Evolutionary conservation across 495 filamentous ascomycete species (phyloP).

Genomic region (Penicillium canescens): DNA sequence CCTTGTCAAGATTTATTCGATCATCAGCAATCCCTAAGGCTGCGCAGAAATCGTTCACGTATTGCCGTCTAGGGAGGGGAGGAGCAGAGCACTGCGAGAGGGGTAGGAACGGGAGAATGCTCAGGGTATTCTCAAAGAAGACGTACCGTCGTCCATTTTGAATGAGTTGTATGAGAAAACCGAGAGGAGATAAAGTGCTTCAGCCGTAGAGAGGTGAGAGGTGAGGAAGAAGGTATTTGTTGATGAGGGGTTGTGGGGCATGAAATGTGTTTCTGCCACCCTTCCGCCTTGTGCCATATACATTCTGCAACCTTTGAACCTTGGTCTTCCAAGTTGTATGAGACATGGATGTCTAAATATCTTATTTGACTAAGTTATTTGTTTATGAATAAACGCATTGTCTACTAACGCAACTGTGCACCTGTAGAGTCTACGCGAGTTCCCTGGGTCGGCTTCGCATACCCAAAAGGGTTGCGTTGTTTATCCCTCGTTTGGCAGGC

Average conservation of each 20-base stretch:
- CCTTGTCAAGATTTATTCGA: background rate
- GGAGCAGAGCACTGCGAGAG: slow-evolving; percentile 14
- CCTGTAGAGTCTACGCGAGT: too few relatives aligned
- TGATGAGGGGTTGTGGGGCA: slow-evolving; percentile 34
- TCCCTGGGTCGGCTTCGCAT: too few relatives aligned
- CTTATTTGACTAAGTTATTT: too few relatives aligned
- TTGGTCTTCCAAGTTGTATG: too few relatives aligned
- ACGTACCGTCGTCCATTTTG: slow-evolving; percentile 36
- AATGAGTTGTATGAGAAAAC: slow-evolving; percentile 5
- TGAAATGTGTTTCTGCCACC: slow-evolving; percentile 28
- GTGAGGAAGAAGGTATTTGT: slow-evolving; percentile 28
- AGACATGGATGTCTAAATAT: too few relatives aligned
- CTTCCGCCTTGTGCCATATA: slow-evolving; percentile 15
- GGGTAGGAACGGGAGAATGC: background rate
- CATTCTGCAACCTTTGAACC: too few relatives aligned
- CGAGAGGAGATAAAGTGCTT: slow-evolving; percentile 2
- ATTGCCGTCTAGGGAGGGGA: slow-evolving; percentile 14
- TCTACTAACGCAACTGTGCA: too few relatives aligned
- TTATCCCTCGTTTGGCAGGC: too few relatives aligned
- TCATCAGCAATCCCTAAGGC: background rate
- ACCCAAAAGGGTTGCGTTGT: too few relatives aligned
- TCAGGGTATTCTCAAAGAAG: background rate
- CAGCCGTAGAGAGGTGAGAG: slow-evolving; percentile 5
- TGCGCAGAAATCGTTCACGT: slow-evolving; percentile 15
- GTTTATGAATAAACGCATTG: too few relatives aligned